Percentiles rank a stretch among this genome's conserved stretches.
Evolutionary conservation across 2,329 filamentous ascomycete species (phyloP).

Genomic region (Colletotrichum sublineola): DNA sequence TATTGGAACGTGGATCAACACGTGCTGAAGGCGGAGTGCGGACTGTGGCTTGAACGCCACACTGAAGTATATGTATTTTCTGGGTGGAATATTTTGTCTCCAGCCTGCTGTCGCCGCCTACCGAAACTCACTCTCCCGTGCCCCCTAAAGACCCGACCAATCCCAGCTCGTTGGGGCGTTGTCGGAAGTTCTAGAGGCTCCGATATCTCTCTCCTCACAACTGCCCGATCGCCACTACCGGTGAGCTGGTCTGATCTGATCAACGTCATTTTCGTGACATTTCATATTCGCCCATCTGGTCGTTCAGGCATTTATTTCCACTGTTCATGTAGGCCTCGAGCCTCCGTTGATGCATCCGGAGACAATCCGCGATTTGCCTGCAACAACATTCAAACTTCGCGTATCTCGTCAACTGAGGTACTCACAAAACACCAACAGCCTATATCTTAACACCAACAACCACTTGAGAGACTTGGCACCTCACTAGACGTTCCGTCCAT

Average conservation of each 20-base stretch:
- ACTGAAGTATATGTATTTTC: neutral
- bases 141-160: slow-evolving; percentile 11
- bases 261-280: slow-evolving; percentile 20
- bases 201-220: slow-evolving; percentile 10
- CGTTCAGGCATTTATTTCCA: neutral
- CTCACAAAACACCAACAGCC: neutral
- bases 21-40: neutral
- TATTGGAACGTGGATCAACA: neutral
- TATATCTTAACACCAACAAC: neutral
- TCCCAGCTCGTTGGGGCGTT: slow-evolving; percentile 16
- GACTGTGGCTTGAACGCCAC: slow-evolving; percentile 14
- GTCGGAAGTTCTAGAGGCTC: slow-evolving; percentile 36
- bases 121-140: slow-evolving; percentile 1
- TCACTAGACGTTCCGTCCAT: slow-evolving; percentile 4
- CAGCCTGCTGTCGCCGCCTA: neutral
- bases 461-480: neutral
- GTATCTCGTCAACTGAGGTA: slow-evolving; percentile 36
- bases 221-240: slow-evolving; percentile 29
- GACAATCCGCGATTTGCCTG: slow-evolving; percentile 34
- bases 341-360: slow-evolving; percentile 27
- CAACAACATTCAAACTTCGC: neutral
- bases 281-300: neutral
- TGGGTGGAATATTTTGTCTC: neutral
- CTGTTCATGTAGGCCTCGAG: slow-evolving; percentile 33
- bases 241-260: slow-evolving; percentile 30